A percentile compares a stretch with the other conserved stretches of the same genome.
Evolutionary conservation across 257 asterid species (phyloP).

Genomic region (Nemophila menziesii): DNA sequence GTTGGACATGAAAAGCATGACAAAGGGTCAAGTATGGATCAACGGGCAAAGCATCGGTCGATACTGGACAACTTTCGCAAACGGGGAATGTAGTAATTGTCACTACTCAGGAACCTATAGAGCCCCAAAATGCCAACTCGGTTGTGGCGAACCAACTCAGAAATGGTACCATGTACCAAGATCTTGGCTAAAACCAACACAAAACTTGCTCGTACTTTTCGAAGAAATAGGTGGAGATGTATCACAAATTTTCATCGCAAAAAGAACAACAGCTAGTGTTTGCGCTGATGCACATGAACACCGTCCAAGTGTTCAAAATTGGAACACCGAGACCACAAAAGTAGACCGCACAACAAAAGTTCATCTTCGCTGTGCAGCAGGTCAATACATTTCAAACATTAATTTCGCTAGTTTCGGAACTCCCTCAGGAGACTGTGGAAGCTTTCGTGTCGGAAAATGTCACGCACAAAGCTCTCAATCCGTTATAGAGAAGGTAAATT

Average conservation of each 20-base stretch:
- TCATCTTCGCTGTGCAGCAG: slow-evolving; percentile 30
- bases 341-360: slow-evolving; percentile 30
- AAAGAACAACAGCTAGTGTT: slow-evolving; percentile 25
- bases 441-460: slow-evolving; percentile 28
- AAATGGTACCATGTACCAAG: slow-evolving; percentile 80
- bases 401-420: slow-evolving; percentile 52
- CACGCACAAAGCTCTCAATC: slow-evolving; percentile 34
- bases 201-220: slow-evolving; percentile 38
- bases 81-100: slow-evolving; percentile 42
- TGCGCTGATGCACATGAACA: slow-evolving; percentile 8
- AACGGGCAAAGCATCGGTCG: slow-evolving; percentile 72
- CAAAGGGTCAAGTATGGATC: slow-evolving; percentile 77
- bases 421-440: slow-evolving; percentile 42
- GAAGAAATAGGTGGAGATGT: slow-evolving; percentile 63
- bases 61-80: slow-evolving; percentile 46
- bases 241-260: slow-evolving; percentile 33
- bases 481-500: slow-evolving; percentile 32
- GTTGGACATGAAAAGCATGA: slow-evolving; percentile 61
- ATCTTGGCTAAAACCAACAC: slow-evolving; percentile 54
- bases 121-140: slow-evolving; percentile 45
- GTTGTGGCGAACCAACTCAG: slow-evolving; percentile 60
- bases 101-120: slow-evolving; percentile 41
- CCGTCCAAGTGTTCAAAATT: slow-evolving; percentile 30
- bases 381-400: slow-evolving; percentile 35
- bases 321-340: slow-evolving; percentile 15